Evolutionary conservation across 495 filamentous ascomycete species (phyloP).

Genomic region (Collariella sp.): DNA sequence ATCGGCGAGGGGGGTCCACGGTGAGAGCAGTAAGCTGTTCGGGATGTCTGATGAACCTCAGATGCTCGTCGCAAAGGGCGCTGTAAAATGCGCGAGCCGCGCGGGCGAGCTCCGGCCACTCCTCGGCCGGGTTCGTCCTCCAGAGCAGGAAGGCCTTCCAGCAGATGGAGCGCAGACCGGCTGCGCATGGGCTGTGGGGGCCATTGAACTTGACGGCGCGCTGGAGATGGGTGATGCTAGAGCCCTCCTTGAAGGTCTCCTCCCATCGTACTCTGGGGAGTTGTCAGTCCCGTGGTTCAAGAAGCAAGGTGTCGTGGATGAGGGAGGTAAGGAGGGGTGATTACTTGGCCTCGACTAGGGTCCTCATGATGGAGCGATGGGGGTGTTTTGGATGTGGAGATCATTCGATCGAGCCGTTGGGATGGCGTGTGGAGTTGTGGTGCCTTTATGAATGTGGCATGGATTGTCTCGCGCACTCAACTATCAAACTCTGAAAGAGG

Average conservation of each 20-base stretch:
- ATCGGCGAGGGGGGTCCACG: conserved; percentile 78
- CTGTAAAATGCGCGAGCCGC: conserved; percentile 67
- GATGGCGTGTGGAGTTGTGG: not conserved
- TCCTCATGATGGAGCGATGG: not conserved
- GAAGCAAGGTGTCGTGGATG: not conserved
- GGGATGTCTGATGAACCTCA: conserved; percentile 72
- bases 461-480: not conserved
- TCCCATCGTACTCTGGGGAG: conserved; percentile 50
- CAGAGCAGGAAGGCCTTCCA: conserved; percentile 93
- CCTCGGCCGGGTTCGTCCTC: conserved; percentile 52
- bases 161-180: conserved; percentile 76
- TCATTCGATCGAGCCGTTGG: not conserved
- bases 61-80: conserved; percentile 61
- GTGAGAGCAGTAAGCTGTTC: conserved; percentile 61
- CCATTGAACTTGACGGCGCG: conserved; percentile 51
- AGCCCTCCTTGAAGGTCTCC: conserved; percentile 51
- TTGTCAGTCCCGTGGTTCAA: conserved; percentile 1
- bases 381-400: not conserved
- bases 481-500: not conserved
- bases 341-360: conserved; percentile 10
- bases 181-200: conserved; percentile 51
- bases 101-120: conserved; percentile 59
- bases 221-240: conserved; percentile 56
- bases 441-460: not conserved
- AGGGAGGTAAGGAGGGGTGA: not conserved